Evolutionary conservation across 108 stramenopile genomes (phyloP).

Genomic region (Aureococcus anophagefferens): DNA sequence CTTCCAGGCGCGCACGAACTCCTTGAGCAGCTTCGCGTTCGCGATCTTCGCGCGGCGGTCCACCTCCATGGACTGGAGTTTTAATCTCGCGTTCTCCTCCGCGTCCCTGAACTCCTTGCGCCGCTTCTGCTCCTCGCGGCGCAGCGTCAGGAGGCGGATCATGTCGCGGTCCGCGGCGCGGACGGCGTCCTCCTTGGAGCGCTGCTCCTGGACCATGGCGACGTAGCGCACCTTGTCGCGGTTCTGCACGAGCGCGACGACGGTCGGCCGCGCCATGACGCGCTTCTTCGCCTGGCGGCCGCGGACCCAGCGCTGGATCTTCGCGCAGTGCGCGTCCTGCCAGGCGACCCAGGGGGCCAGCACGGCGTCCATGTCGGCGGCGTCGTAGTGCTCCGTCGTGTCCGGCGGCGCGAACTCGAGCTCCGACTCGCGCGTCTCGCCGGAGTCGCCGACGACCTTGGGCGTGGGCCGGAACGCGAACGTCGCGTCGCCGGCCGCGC

Average conservation of each 20-base stretch:
- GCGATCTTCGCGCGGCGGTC: too few species aligned
- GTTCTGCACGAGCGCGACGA: background rate
- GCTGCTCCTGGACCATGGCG: background rate
- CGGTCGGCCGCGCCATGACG: background rate
- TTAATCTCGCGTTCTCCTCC: too few species aligned
- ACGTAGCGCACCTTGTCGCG: background rate
- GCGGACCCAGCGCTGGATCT: background rate
- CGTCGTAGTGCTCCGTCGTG: background rate
- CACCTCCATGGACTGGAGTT: too few species aligned
- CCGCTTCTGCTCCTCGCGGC: background rate
- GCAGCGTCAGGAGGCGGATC: background rate
- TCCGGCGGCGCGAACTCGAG: background rate
- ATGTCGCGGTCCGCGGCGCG: background rate
- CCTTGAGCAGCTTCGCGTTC: too few species aligned
- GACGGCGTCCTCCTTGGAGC: too few species aligned
- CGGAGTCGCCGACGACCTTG: too few species aligned
- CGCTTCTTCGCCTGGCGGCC: background rate
- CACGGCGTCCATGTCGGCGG: background rate
- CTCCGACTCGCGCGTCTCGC: too few species aligned
- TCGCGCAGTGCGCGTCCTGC: background rate
- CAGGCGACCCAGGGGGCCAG: background rate
- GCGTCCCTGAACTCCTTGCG: background rate
- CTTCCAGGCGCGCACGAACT: too few species aligned
- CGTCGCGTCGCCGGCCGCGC: too few species aligned
- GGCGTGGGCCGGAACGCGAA: too few species aligned